These are phyloP conservation scores for Naumovozyma baii DNA, from an alignment of 805 yeast species.

Conservation along the genomic window DNA sequence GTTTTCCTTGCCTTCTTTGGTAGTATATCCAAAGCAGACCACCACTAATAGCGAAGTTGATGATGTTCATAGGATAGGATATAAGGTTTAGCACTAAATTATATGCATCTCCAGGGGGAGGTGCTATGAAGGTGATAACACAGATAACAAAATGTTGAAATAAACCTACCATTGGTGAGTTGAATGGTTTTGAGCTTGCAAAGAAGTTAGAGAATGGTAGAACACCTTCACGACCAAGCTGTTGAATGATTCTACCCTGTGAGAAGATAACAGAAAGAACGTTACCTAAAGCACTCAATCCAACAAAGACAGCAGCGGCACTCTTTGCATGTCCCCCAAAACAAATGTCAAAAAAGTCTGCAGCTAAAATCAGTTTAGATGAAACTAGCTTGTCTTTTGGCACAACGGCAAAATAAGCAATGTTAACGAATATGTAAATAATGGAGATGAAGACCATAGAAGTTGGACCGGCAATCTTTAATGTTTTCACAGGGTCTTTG, in stretches of 20 bases:
- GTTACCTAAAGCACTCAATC: slow-evolving; percentile 72
- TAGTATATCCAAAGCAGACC: slow-evolving; percentile 50
- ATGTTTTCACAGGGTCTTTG: slow-evolving; percentile 59
- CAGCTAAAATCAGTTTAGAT: slow-evolving; percentile 67
- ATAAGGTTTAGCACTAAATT: slow-evolving; percentile 71
- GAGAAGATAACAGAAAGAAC: slow-evolving; percentile 72
- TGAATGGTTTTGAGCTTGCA: slow-evolving; percentile 63
- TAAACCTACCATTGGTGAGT: slow-evolving; percentile 63
- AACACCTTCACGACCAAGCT: slow-evolving; percentile 72
- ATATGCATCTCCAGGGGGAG: slow-evolving; percentile 84
- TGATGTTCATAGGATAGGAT: slow-evolving; percentile 72
- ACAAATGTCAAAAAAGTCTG: slow-evolving; percentile 61
- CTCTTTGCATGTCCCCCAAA: slow-evolving; percentile 60
- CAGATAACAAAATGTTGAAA: slow-evolving; percentile 72
- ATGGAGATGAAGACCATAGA: slow-evolving; percentile 54
- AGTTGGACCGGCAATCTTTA: slow-evolving; percentile 64
- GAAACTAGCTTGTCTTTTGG: slow-evolving; percentile 49
- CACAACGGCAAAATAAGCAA: slow-evolving; percentile 76
- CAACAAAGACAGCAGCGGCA: slow-evolving; percentile 72
- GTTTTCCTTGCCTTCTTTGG: slow-evolving; percentile 39
- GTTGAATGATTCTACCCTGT: slow-evolving; percentile 74
- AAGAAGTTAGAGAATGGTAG: slow-evolving; percentile 65
- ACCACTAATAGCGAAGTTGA: slow-evolving; percentile 53
- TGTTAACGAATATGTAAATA: slow-evolving; percentile 64
- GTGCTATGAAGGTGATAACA: slow-evolving; percentile 62